Base-by-base conservation (phyloP, 805 yeast genomes). In the Ogataea methylovora region DNA sequence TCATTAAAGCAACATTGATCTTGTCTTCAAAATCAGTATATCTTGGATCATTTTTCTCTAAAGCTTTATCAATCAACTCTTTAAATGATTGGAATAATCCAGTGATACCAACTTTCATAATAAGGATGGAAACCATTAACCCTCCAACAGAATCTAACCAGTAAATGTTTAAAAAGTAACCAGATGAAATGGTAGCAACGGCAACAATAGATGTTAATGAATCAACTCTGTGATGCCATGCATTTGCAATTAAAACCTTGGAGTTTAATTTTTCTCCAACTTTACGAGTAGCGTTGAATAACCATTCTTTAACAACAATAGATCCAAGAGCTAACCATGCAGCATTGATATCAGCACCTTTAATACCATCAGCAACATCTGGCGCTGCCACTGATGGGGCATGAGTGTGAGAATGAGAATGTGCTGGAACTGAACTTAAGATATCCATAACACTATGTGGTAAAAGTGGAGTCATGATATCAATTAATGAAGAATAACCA, bases 161-260 rank as follows among this genome's bases (percentile, higher is more conserved):
- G 29, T 77, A 78, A 26, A 85, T 71, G 42, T 79, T 73, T 41
- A 87, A 72, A 39, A 85, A 65, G 45, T 83, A 79, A 23, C 96
- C 94, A 2, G 88, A 79, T 0, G 94, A 73, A 33, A 92, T 92
- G 1, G 97, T 87, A 4, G 78, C 71, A 15, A 90, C 69, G 0
- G 97, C 97, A 7, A 90, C 97, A 16, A 82, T 67, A 0, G 97
- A 85, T 1, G 97, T 94, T 46, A 92, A 56, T 1, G 95, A 82
- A 53, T 92, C 98, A 9, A 90, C 92, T 42, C 98, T 71, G 54
- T 92, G 98, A 56, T 92, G 98, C 97, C 98, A 92, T 3, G 98
- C 98, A 52, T 92, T 92, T 4, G 98, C 98, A 32, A 85, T 77
- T 31, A 92, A 67, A 4, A 92, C 97, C 42, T 86, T 85, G 1